Conservation (phyloP, 2,329 filamentous ascomycete genomes). For the Aspergillus brasiliensis region DNA sequence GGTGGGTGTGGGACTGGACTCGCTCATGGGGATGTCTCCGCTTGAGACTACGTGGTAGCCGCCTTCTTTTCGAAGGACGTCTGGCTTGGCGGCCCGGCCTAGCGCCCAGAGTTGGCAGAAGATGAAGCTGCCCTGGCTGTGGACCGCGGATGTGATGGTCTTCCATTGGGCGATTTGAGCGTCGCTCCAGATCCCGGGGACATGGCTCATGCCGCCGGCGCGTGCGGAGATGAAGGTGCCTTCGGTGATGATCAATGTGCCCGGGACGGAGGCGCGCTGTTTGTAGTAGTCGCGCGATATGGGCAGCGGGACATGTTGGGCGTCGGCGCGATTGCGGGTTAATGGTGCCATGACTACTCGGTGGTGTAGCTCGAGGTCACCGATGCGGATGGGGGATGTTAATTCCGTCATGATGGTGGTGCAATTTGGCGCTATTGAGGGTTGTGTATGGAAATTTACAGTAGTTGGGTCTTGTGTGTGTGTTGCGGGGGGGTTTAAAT, state of each 20-base stretch:
- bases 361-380: slow-evolving; percentile 39
- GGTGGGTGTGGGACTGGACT: slow-evolving; percentile 31
- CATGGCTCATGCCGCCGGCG: slow-evolving; percentile 51
- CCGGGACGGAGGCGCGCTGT: slow-evolving; percentile 54
- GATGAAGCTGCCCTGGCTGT: slow-evolving; percentile 61
- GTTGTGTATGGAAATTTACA: no score
- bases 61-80: slow-evolving; percentile 19
- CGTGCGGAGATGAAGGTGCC: slow-evolving; percentile 54
- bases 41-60: slow-evolving; percentile 18
- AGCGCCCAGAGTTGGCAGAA: slow-evolving; percentile 63
- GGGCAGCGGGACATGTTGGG: slow-evolving; percentile 50
- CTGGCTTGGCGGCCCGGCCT: slow-evolving; percentile 55
- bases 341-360: slow-evolving; percentile 58
- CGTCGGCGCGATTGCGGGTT: slow-evolving; percentile 53
- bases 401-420: neutral
- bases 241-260: slow-evolving; percentile 61
- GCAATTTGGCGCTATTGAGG: no score
- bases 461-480: no score
- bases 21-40: slow-evolving; percentile 43
- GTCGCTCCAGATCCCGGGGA: slow-evolving; percentile 58
- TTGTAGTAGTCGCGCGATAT: slow-evolving; percentile 44
- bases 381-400: slow-evolving; percentile 39
- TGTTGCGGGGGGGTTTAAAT: no score
- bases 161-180: slow-evolving; percentile 62
- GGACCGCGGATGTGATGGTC: slow-evolving; percentile 62